Evolutionary conservation across 1,284 basidiomycete species (phyloP).

Genomic region (Cryptococcus depauperatus): DNA sequence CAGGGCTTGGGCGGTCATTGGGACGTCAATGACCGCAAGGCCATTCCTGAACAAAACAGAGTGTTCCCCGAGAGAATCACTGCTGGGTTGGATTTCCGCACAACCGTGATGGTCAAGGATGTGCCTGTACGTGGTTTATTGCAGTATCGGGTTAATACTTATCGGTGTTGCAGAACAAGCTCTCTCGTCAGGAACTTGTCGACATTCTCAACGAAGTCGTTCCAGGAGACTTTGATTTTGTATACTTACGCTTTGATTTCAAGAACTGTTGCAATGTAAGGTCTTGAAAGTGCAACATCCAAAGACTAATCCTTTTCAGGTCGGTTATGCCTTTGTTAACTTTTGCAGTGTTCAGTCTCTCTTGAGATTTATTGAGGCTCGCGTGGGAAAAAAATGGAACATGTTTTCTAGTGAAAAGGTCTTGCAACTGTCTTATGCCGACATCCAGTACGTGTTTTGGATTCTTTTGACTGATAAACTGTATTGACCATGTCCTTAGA

Average conservation of each 20-base stretch:
- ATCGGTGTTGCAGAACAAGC: conserved; percentile 37
- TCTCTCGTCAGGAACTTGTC: conserved; percentile 41
- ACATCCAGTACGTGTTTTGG: conserved; percentile 44
- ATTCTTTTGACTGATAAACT: too few species aligned
- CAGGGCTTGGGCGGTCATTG: conserved; percentile 19
- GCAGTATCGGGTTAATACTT: not conserved
- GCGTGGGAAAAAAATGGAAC: conserved; percentile 42
- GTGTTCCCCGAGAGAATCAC: conserved; percentile 35
- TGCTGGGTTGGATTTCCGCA: conserved; percentile 34
- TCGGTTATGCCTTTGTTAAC: conserved; percentile 45
- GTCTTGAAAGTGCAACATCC: not conserved
- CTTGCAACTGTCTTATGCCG: conserved; percentile 44
- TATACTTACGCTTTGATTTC: conserved; percentile 45
- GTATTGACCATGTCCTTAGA: conserved; percentile 18
- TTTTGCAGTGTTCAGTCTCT: conserved; percentile 34
- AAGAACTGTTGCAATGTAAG: conserved; percentile 44
- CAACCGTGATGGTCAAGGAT: conserved; percentile 45
- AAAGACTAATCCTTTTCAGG: conserved; percentile 13
- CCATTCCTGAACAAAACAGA: conserved; percentile 31
- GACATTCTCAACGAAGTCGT: conserved; percentile 39
- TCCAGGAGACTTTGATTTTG: conserved; percentile 42
- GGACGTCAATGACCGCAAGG: conserved; percentile 20
- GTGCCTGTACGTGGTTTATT: too few species aligned
- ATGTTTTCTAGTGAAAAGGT: conserved; percentile 45
- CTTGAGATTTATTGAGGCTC: conserved; percentile 31